These are phyloP conservation scores for Lecanicillium sp. DNA, from an alignment of 2,329 filamentous ascomycete species.

Conservation along the genomic window DNA sequence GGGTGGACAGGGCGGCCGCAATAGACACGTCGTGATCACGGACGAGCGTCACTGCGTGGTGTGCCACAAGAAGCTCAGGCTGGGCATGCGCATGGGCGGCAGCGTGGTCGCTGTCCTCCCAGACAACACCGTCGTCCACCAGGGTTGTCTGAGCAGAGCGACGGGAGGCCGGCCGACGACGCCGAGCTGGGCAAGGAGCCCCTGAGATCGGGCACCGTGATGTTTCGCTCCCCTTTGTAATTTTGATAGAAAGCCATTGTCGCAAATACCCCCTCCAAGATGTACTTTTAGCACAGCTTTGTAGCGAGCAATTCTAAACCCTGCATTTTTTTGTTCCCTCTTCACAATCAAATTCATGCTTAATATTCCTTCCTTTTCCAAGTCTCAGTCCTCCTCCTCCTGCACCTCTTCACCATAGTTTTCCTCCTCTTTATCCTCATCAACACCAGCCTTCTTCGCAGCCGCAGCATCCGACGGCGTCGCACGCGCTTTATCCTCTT, in stretches of 20 bases:
- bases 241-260: slow-evolving; percentile 12
- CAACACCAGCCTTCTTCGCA: slow-evolving; percentile 21
- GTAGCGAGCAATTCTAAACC: not conserved
- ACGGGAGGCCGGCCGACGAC: slow-evolving; percentile 21
- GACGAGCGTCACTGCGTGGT: slow-evolving; percentile 88
- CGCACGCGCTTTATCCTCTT: slow-evolving; percentile 52
- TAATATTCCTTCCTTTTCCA: not conserved
- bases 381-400: slow-evolving; percentile 45
- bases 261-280: slow-evolving; percentile 8
- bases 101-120: slow-evolving; percentile 87
- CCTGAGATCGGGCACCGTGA: slow-evolving; percentile 13
- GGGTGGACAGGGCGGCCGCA: slow-evolving; percentile 44
- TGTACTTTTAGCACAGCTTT: slow-evolving; percentile 1
- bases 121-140: slow-evolving; percentile 74
- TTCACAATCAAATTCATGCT: slow-evolving; percentile 4
- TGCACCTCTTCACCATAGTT: slow-evolving; percentile 82
- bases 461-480: slow-evolving; percentile 23
- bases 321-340: slow-evolving; percentile 18
- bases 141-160: slow-evolving; percentile 61
- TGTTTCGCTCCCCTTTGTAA: too few relatives aligned
- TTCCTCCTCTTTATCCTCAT: slow-evolving; percentile 58
- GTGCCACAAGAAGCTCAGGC: slow-evolving; percentile 87
- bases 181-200: slow-evolving; percentile 29
- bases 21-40: slow-evolving; percentile 66
- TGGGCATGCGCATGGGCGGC: slow-evolving; percentile 75